Conservation (phyloP, 768 basidiomycete species). For the Fibroporia radiculosa region DNA sequence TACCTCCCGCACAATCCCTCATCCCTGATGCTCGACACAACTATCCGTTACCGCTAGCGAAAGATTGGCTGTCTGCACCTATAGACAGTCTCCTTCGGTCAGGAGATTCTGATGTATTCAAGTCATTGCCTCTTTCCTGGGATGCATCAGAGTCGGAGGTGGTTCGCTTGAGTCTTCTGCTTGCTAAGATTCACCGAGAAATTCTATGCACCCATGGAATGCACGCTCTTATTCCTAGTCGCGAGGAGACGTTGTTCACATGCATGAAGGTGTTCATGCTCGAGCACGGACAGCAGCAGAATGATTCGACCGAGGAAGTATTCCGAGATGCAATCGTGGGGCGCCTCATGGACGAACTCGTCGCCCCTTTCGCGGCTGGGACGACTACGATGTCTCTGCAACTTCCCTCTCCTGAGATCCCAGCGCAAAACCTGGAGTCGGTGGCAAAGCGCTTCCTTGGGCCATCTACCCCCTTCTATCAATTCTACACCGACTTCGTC, state of each 20-base stretch:
- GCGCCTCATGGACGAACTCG: conserved; percentile 47
- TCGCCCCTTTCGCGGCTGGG: conserved; percentile 46
- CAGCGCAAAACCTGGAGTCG: conserved; percentile 37
- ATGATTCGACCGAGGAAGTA: conserved; percentile 45
- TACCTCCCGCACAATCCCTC: conserved; percentile 17
- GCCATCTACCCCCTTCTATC: conserved; percentile 73
- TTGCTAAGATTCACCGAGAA: conserved; percentile 45
- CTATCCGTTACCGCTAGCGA: conserved; percentile 36
- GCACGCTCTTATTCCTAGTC: conserved; percentile 32
- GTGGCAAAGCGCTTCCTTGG: conserved; percentile 57
- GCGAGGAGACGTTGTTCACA: conserved; percentile 57
- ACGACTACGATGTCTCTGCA: conserved; percentile 13
- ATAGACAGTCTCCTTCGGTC: conserved; percentile 79
- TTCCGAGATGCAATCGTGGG: conserved; percentile 70
- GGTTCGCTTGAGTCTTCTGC: conserved; percentile 56
- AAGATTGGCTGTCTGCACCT: conserved; percentile 64
- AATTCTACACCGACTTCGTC: conserved; percentile 89
- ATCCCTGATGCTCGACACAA: conserved; percentile 6
- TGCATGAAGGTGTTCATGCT: conserved; percentile 97
- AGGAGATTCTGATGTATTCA: conserved; percentile 63
- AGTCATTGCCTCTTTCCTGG: conserved; percentile 62
- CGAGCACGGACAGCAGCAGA: conserved; percentile 64
- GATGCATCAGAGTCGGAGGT: conserved; percentile 74
- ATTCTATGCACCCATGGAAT: conserved; percentile 37
- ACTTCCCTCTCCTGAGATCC: conserved; percentile 10